Percentiles rank a stretch among this genome's conserved stretches.
phyloP scores from a whole-genome alignment of 495 filamentous ascomycete genomes.

The Bombardia bombarda region DNA sequence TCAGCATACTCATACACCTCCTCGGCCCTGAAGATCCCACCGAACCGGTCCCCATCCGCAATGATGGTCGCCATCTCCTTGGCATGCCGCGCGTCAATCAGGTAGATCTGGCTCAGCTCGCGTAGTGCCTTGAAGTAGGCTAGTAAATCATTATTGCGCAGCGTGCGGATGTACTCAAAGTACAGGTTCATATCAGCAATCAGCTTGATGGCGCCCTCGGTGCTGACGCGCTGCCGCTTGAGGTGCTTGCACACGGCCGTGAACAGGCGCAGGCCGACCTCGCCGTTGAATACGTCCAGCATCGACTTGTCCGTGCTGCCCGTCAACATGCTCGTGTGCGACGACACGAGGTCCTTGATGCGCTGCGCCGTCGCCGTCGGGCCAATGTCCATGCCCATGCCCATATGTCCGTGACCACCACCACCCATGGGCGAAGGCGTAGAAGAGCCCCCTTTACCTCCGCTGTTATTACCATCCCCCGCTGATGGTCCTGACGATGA shows the following conservation, averaged over 20 bases:
- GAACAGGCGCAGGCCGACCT: slow-evolving; percentile 90
- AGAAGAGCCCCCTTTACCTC: neutral
- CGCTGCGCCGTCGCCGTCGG: slow-evolving; percentile 68
- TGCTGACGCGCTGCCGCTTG: slow-evolving; percentile 87
- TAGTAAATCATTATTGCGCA: slow-evolving; percentile 75
- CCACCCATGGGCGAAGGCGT: neutral
- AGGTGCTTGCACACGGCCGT: slow-evolving; percentile 90
- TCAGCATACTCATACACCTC: slow-evolving; percentile 98
- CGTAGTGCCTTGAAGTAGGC: slow-evolving; percentile 87
- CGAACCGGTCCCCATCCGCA: slow-evolving; percentile 82
- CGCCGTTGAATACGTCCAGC: slow-evolving; percentile 97
- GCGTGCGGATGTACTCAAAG: slow-evolving; percentile 69
- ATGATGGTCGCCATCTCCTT: slow-evolving; percentile 95
- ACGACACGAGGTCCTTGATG: slow-evolving; percentile 75
- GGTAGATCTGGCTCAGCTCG: slow-evolving; percentile 90
- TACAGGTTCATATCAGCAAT: slow-evolving; percentile 97
- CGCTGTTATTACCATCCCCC: neutral
- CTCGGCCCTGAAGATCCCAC: slow-evolving; percentile 86
- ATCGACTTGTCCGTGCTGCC: slow-evolving; percentile 95
- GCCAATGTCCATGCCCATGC: slow-evolving; percentile 59
- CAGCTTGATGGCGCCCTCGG: slow-evolving; percentile 82
- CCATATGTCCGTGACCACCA: neutral
- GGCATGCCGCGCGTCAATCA: slow-evolving; percentile 79
- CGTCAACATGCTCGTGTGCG: slow-evolving; percentile 83
- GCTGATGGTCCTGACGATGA: slow-evolving; percentile 8